phyloP scores from a whole-genome alignment of 441 rosid species.

The Pelargonium cotyledonis region DNA sequence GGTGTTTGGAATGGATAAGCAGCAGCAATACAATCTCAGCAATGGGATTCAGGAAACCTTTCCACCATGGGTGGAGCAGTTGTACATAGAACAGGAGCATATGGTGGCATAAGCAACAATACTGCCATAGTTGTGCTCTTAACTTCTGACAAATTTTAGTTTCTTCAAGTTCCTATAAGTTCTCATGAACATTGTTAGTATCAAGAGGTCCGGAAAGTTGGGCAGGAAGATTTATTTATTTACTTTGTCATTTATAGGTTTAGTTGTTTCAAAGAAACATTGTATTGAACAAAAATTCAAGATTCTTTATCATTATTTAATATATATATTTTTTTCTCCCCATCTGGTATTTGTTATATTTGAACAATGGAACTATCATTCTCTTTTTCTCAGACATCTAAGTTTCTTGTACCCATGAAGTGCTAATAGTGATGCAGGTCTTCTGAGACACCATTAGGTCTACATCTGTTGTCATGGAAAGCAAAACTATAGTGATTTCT shows the following conservation, averaged over 20 bases:
- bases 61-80: slow-evolving; percentile 72
- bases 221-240: background rate
- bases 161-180: background rate
- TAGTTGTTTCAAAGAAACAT: background rate
- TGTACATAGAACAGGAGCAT: slow-evolving; percentile 75
- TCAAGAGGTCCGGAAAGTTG: slow-evolving; percentile 1
- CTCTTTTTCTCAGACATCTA: background rate
- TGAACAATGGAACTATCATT: background rate
- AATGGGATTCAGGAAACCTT: slow-evolving; percentile 28
- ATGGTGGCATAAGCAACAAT: slow-evolving; percentile 37
- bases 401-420: background rate
- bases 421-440: background rate
- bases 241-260: background rate
- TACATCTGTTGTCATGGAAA: background rate
- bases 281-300: background rate
- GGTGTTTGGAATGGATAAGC: slow-evolving; percentile 29
- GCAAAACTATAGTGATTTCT: too few relatives aligned
- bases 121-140: background rate
- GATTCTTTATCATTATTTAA: slow-evolving; percentile 4
- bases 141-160: background rate
- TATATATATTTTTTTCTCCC: background rate
- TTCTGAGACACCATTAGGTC: background rate
- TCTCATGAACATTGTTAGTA: background rate
- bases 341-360: background rate
- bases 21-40: slow-evolving; percentile 36